Conservation (phyloP, 2,329 filamentous ascomycete genomes). For the Fusarium odoratissimum region DNA sequence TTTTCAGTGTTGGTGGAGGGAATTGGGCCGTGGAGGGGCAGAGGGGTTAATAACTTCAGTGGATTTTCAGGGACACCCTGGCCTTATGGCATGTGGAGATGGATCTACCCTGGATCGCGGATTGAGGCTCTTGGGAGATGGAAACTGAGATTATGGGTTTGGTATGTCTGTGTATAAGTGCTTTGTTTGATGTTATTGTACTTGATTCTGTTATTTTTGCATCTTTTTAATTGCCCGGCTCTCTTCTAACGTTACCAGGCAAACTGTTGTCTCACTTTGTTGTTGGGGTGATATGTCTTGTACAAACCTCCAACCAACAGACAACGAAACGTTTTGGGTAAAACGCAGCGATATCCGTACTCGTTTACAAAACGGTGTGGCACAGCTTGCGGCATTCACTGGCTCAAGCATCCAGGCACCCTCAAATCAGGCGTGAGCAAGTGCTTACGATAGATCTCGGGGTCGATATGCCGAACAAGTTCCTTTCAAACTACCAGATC, state of each 20-base stretch:
- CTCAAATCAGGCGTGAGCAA: not conserved
- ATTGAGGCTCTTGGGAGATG: not conserved
- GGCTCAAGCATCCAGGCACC: not conserved
- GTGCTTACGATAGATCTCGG: not conserved
- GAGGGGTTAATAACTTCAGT: constrained; percentile 18
- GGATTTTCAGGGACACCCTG: constrained; percentile 18
- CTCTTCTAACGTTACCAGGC: too few relatives aligned
- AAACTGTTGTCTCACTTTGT: accelerated
- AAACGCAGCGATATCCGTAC: not conserved
- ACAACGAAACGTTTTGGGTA: accelerated
- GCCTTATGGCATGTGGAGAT: not conserved
- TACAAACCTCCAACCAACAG: not conserved
- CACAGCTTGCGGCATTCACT: not conserved
- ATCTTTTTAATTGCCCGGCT: accelerated
- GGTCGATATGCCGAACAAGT: too few relatives aligned
- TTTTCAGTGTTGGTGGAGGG: not conserved
- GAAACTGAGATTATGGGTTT: not conserved
- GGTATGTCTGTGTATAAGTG: not conserved
- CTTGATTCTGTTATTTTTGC: accelerated
- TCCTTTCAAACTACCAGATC: not conserved
- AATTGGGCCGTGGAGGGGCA: not conserved
- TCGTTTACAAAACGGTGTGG: not conserved
- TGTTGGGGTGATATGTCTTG: accelerated
- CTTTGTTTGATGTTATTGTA: accelerated
- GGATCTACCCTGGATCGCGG: not conserved